These are phyloP conservation scores for Fonsecaea monophora DNA, from an alignment of 2,329 filamentous ascomycete species.

Conservation along the genomic window DNA sequence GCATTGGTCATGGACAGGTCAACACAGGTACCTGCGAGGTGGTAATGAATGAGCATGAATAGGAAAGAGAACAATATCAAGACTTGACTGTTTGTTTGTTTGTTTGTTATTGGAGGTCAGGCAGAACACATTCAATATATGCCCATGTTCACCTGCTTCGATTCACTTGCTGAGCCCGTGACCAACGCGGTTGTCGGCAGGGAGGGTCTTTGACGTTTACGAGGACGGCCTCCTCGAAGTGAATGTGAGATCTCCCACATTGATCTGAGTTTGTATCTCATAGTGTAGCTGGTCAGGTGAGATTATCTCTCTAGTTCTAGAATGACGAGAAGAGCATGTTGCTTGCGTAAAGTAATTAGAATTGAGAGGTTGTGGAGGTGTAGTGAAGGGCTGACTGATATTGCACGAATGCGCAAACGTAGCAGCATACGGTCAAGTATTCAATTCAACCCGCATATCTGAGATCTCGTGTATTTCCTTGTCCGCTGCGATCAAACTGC, in stretches of 20 bases:
- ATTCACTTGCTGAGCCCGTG: neutral
- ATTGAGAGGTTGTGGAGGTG: neutral
- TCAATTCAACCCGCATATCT: neutral
- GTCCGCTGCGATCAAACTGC: neutral
- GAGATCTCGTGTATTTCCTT: too few relatives aligned
- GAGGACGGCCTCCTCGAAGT: neutral
- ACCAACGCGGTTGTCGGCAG: neutral
- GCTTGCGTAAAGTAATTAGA: neutral
- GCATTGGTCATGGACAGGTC: neutral
- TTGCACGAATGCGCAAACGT: too few relatives aligned
- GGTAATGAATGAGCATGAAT: neutral
- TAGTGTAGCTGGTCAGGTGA: neutral
- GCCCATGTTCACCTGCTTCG: neutral
- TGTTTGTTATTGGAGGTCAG: slow-evolving; percentile 2
- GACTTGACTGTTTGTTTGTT: neutral
- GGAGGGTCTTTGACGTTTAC: neutral
- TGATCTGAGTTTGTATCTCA: neutral
- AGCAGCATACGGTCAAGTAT: neutral
- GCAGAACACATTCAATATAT: neutral
- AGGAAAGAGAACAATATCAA: slow-evolving; percentile 13
- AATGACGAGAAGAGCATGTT: neutral
- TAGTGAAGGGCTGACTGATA: too few relatives aligned
- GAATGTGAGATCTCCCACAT: neutral
- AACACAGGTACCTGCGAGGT: neutral
- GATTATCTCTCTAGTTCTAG: neutral